Evolutionary conservation across 2,329 filamentous ascomycete species (phyloP).

Genomic region (Penicillium brasilianum): DNA sequence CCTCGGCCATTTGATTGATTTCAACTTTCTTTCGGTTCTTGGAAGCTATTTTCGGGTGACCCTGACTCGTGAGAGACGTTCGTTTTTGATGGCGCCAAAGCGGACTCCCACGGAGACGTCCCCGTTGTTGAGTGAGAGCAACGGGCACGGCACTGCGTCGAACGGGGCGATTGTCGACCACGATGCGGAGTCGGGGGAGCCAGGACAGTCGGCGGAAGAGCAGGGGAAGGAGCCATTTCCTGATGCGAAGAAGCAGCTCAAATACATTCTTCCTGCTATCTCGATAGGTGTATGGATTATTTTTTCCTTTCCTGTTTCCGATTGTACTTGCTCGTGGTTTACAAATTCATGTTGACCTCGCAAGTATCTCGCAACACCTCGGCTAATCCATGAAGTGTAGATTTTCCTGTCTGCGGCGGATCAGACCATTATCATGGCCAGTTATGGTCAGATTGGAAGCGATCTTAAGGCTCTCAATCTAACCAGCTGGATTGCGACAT

Average conservation of each 20-base stretch:
- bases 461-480: slow-evolving; percentile 75
- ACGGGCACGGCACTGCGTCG: slow-evolving; percentile 34
- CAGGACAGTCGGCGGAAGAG: slow-evolving; percentile 16
- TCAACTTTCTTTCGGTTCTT: background rate
- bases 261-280: slow-evolving; percentile 65
- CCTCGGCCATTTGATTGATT: slow-evolving; percentile 3
- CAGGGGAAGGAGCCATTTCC: slow-evolving; percentile 42
- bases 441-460: slow-evolving; percentile 77
- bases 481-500: slow-evolving; percentile 75
- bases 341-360: background rate
- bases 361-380: slow-evolving; percentile 2
- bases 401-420: slow-evolving; percentile 75
- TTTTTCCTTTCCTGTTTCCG: slow-evolving; percentile 12
- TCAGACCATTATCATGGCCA: slow-evolving; percentile 77
- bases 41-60: background rate
- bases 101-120: slow-evolving; percentile 48
- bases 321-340: background rate
- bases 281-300: slow-evolving; percentile 61
- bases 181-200: slow-evolving; percentile 30
- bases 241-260: slow-evolving; percentile 57
- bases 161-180: slow-evolving; percentile 31
- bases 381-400: slow-evolving; percentile 47
- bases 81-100: slow-evolving; percentile 32
- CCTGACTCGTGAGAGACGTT: background rate
- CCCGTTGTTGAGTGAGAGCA: slow-evolving; percentile 49